Evolutionary conservation across 345 rosid genomes (phyloP), one percentile per base, ranked within the genome.

Genomic region (Sonneratia alba): DNA sequence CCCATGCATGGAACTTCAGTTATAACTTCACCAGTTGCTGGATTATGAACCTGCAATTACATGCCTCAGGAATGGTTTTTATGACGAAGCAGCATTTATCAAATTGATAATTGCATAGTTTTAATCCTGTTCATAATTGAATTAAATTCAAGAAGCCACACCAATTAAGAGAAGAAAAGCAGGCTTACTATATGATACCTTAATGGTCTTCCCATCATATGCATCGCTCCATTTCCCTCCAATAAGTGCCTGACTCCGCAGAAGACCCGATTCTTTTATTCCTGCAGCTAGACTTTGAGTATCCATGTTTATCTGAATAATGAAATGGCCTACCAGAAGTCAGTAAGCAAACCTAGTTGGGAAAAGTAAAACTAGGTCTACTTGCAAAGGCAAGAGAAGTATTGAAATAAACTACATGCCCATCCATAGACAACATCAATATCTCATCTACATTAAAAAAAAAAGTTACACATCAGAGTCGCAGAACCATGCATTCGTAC

Each of bases 171-270:
- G 40, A 64, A 51, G 53, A 7, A 70, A 19, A 32, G 40, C 68
- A 7, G 57, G 24, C 32, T 47, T 48, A 38, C 24, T 15, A 36
- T 22, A 40, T 18, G 7, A 45, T 45, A 95, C 99, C 93, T 86
- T 76, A 66, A 90, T 73, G 4, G 93, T 95, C 64, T 80, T 86
- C 59, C 86, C 86, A 76, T 90, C 97, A 75, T 84, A 77, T 7
- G 98, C 89, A 80, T 88, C 87, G 66, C 76, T 72, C 99, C 99
- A 95, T 61, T 89, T 90, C 38, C 93, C 98, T 72, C 92, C 98
- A 43, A 95, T 87, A 9, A 95, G 87, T 38, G 93, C 97, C 78
- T 85, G 91, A 27, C 82, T 88, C 66, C 82, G 83, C 27, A 92
- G 77, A 18, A 95, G 78, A 42, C 45, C 45, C 10, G 3, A 42